Conservation (phyloP, 1,284 basidiomycete genomes). For the Amylostereum areolatum region DNA sequence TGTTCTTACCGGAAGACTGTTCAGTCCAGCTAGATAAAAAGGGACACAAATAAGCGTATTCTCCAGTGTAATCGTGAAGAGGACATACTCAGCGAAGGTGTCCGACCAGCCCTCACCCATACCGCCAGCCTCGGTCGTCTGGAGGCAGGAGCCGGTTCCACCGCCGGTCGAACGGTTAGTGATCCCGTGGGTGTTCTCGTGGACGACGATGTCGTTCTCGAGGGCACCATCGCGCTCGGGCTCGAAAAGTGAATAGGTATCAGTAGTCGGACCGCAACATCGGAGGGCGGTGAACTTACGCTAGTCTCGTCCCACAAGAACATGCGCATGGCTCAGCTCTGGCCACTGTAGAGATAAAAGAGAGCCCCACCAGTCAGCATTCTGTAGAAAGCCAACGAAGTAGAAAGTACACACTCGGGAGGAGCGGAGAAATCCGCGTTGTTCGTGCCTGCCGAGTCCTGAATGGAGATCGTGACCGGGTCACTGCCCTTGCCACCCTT, state of each 20-base stretch:
- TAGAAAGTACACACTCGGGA: constrained; percentile 28
- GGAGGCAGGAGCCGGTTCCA: constrained; percentile 46
- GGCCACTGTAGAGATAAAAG: too few relatives aligned
- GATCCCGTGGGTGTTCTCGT: constrained; percentile 46
- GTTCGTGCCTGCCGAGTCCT: constrained; percentile 30
- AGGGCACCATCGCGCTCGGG: constrained; percentile 41
- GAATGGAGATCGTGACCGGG: constrained; percentile 34
- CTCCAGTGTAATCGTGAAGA: too few relatives aligned
- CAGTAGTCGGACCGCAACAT: neutral
- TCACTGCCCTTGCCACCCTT: constrained; percentile 35
- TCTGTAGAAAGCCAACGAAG: neutral
- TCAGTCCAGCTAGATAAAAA: too few relatives aligned
- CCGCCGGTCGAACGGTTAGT: constrained; percentile 48
- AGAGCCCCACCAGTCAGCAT: too few relatives aligned
- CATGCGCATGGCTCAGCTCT: constrained; percentile 36
- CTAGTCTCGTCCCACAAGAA: constrained; percentile 34
- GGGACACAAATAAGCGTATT: too few relatives aligned
- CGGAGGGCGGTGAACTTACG: constrained; percentile 10
- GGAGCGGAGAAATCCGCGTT: constrained; percentile 40
- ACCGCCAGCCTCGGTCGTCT: constrained; percentile 42
- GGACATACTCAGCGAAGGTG: constrained; percentile 46
- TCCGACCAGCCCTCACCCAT: constrained; percentile 54
- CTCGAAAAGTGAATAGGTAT: neutral
- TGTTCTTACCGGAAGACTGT: too few relatives aligned
- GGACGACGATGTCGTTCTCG: constrained; percentile 43